A percentile compares a stretch with the other conserved stretches of the same genome.
Evolutionary conservation across 2,329 filamentous ascomycete genomes (phyloP).

Genomic region (Alternaria ethzedia): DNA sequence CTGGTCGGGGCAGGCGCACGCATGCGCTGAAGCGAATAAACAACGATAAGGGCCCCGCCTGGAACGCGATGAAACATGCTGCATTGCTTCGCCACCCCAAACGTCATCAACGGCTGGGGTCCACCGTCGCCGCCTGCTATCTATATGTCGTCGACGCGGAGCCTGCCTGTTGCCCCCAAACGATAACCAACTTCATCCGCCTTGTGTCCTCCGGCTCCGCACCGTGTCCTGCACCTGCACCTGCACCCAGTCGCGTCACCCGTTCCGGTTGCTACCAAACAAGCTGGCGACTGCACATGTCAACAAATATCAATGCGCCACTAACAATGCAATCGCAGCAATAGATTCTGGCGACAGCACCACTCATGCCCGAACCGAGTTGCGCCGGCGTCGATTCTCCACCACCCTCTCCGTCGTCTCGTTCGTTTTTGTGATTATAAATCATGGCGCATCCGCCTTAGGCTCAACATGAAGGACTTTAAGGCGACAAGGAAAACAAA

Average conservation of each 20-base stretch:
- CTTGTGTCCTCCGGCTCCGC: slow-evolving; percentile 1
- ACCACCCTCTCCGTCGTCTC: background rate
- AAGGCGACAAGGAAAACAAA: slow-evolving; percentile 46
- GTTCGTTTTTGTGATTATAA: slow-evolving; percentile 52
- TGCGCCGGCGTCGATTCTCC: background rate
- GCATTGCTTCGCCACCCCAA: slow-evolving; percentile 11
- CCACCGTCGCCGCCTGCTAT: background rate
- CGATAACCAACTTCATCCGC: background rate
- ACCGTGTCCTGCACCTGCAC: slow-evolving; percentile 12
- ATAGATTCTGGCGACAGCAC: background rate
- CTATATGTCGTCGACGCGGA: slow-evolving; percentile 2
- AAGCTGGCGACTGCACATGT: background rate
- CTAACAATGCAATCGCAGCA: background rate
- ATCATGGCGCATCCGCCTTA: slow-evolving; percentile 50
- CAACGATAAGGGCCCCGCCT: slow-evolving; percentile 5
- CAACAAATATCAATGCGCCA: background rate
- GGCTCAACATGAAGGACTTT: slow-evolving; percentile 49
- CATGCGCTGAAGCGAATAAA: background rate
- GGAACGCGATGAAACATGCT: slow-evolving; percentile 9
- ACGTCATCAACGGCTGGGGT: slow-evolving; percentile 11
- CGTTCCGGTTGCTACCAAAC: slow-evolving; percentile 4
- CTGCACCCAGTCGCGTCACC: slow-evolving; percentile 8
- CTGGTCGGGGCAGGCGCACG: background rate
- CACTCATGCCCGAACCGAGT: background rate
- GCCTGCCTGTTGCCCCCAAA: background rate